Percentiles rank a stretch among this genome's conserved stretches.
Conservation (phyloP, 2,329 filamentous ascomycete genomes). For the Mycosphaerelloides madeirae region DNA sequence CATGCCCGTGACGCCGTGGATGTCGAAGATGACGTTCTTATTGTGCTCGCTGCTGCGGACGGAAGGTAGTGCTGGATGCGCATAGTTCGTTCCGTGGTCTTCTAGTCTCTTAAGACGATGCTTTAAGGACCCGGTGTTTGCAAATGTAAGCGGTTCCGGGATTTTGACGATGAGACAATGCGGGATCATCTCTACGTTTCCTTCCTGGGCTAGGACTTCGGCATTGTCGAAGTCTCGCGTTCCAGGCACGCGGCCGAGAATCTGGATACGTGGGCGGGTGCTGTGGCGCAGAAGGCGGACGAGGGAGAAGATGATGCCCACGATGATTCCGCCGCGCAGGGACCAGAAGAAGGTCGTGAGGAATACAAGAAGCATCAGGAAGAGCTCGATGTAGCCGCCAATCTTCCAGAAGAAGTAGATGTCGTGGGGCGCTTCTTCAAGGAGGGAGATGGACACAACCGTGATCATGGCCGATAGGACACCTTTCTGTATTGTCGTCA, state of each 20-base stretch:
- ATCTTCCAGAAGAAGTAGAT: conserved; percentile 84
- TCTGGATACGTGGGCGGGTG: conserved; percentile 91
- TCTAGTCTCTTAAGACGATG: conserved; percentile 77
- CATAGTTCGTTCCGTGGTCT: conserved; percentile 77
- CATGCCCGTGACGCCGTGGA: conserved; percentile 92
- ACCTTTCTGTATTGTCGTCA: conserved; percentile 61
- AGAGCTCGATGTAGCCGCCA: conserved; percentile 77
- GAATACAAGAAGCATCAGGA: conserved; percentile 86
- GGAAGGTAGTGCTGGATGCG: conserved; percentile 81
- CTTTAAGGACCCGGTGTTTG: conserved; percentile 87
- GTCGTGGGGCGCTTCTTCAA: conserved; percentile 93
- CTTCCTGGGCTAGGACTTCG: conserved; percentile 45
- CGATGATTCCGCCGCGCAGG: conserved; percentile 84
- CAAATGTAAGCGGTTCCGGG: conserved; percentile 91
- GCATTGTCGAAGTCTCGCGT: conserved; percentile 80
- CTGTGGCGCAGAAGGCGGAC: conserved; percentile 85
- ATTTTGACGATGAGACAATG: conserved; percentile 96
- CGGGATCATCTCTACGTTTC: conserved; percentile 74
- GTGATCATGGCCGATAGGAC: conserved; percentile 91
- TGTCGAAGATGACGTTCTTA: conserved; percentile 90
- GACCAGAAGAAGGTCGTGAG: conserved; percentile 92
- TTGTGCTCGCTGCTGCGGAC: conserved; percentile 76
- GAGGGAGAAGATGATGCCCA: conserved; percentile 86
- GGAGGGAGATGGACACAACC: conserved; percentile 87
- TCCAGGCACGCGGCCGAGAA: conserved; percentile 81